These are phyloP conservation scores for Withania somnifera DNA, from an alignment of 305 asterid genomes.

Conservation along the genomic window DNA sequence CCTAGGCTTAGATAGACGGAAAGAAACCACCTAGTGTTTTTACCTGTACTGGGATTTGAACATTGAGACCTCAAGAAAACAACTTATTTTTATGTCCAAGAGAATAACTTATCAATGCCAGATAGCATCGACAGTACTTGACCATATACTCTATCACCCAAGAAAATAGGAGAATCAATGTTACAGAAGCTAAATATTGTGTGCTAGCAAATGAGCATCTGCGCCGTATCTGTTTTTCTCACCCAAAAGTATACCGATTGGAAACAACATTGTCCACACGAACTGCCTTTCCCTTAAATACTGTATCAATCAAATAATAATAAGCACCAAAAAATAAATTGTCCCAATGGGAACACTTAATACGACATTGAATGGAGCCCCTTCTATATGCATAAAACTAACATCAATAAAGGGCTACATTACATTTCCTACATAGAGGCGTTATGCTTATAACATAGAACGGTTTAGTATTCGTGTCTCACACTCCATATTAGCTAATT, in stretches of 20 bases:
- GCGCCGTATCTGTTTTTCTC: background rate
- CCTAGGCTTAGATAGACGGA: background rate
- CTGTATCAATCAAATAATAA: background rate
- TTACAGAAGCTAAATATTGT: background rate
- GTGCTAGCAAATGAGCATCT: background rate
- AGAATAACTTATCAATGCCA: background rate
- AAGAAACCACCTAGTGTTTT: background rate
- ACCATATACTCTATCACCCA: background rate
- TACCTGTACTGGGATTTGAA: background rate
- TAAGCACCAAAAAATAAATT: background rate
- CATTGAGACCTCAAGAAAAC: background rate
- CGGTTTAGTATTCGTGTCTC: background rate
- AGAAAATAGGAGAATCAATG: background rate
- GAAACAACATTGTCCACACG: background rate
- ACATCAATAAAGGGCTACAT: background rate
- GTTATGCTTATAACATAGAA: background rate
- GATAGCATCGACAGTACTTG: background rate
- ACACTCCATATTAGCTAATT: background rate
- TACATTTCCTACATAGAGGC: background rate
- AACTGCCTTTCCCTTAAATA: background rate
- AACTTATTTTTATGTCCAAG: background rate
- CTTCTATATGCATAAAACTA: background rate
- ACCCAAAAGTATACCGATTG: background rate
- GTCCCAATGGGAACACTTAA: background rate
- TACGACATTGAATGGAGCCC: background rate